phyloP scores from a whole-genome alignment of 345 rosid species.

The Rhizophora mangle region DNA sequence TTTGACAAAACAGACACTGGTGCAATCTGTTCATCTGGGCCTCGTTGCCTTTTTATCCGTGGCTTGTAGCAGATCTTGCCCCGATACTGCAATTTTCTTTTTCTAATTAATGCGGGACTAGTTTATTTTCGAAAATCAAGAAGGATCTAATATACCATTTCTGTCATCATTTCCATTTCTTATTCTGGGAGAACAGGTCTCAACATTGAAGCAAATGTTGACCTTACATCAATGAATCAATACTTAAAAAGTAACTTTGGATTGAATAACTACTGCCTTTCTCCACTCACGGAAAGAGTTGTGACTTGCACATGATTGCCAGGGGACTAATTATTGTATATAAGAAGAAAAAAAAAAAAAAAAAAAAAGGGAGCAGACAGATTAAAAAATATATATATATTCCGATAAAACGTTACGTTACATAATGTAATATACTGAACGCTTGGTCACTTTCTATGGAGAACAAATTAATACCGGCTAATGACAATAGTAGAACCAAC shows the following conservation, averaged over 20 bases:
- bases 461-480: background rate
- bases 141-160: background rate
- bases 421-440: background rate
- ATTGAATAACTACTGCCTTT: background rate
- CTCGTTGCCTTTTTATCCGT: too few species aligned
- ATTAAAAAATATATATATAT: background rate
- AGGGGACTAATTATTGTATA: background rate
- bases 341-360: background rate
- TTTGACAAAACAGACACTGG: too few species aligned
- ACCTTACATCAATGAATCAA: background rate
- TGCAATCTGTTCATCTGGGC: too few species aligned
- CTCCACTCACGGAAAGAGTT: background rate
- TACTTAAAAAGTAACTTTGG: background rate
- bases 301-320: background rate
- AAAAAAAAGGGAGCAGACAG: background rate
- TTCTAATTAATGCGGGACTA: too few species aligned
- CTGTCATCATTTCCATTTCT: too few species aligned
- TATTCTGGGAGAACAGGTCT: too few species aligned
- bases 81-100: too few species aligned
- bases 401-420: background rate
- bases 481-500: too few species aligned
- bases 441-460: background rate
- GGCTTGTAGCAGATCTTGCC: too few species aligned
- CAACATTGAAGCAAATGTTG: background rate
- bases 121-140: background rate